These are phyloP conservation scores for Caryocar brasiliense DNA, from an alignment of 441 rosid genomes.

Conservation along the genomic window DNA sequence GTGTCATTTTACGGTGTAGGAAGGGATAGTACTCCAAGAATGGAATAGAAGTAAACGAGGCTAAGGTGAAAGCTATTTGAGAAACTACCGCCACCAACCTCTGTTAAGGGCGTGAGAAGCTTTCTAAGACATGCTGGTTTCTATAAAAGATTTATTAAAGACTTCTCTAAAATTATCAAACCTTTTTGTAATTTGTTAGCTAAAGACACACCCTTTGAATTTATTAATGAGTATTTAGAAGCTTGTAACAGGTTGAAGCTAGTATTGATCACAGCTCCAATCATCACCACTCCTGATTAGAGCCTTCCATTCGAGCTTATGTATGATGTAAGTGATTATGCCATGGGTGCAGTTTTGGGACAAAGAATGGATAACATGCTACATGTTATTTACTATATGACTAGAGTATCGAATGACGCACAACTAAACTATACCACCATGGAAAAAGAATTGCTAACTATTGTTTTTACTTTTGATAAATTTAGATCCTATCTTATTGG, in stretches of 20 bases:
- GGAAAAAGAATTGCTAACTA: background rate
- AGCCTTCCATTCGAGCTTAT: background rate
- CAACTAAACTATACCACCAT: background rate
- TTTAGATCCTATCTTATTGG: background rate
- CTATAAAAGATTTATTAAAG: background rate
- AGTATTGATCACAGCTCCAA: background rate
- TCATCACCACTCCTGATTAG: background rate
- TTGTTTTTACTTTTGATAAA: background rate
- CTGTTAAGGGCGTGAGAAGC: background rate
- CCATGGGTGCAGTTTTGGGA: background rate
- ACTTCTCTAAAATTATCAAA: background rate
- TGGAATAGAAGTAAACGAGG: background rate
- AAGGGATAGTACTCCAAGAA: background rate
- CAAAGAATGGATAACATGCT: background rate
- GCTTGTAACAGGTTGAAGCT: background rate
- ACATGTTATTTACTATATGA: background rate
- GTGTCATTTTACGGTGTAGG: background rate
- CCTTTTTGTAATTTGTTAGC: background rate
- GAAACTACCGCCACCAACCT: background rate
- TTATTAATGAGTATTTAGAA: background rate
- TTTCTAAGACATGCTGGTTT: constrained; percentile 4
- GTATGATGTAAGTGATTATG: background rate
- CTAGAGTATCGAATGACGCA: background rate
- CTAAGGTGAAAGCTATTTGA: background rate
- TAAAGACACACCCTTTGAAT: background rate